Percentiles rank a stretch among this genome's conserved stretches.
Conservation (phyloP, 2,329 filamentous ascomycete species). For the Venturia pyrina region DNA sequence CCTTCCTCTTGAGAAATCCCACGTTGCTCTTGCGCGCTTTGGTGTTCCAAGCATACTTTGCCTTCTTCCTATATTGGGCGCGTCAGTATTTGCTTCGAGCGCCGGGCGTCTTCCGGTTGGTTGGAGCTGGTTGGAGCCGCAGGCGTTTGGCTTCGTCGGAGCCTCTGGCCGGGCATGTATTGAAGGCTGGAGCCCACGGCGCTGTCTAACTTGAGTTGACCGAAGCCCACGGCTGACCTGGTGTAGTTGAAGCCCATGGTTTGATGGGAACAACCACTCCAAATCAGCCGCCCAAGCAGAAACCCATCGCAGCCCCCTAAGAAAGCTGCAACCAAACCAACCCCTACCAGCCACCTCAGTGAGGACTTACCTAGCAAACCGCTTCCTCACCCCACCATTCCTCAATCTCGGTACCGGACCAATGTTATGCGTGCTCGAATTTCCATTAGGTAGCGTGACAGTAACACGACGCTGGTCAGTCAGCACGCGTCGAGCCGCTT, state of each 20-base stretch:
- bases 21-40: neutral
- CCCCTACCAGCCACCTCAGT: neutral
- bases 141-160: neutral
- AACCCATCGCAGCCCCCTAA: too few relatives aligned
- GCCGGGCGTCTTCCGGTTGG: neutral
- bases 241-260: too few relatives aligned
- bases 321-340: too few relatives aligned
- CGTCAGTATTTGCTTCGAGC: neutral
- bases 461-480: neutral
- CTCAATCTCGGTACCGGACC: neutral
- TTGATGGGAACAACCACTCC: neutral
- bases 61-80: neutral
- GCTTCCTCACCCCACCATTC: neutral
- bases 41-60: neutral
- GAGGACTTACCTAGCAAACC: neutral
- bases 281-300: neutral
- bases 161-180: neutral
- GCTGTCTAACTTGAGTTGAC: too few relatives aligned
- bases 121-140: neutral
- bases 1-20: neutral
- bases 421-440: too few relatives aligned
- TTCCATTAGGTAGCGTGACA: neutral
- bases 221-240: too few relatives aligned
- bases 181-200: too few relatives aligned
- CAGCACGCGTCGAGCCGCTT: neutral